Base-by-base conservation (phyloP, 257 asterid species). In the Echium plantagineum region DNA sequence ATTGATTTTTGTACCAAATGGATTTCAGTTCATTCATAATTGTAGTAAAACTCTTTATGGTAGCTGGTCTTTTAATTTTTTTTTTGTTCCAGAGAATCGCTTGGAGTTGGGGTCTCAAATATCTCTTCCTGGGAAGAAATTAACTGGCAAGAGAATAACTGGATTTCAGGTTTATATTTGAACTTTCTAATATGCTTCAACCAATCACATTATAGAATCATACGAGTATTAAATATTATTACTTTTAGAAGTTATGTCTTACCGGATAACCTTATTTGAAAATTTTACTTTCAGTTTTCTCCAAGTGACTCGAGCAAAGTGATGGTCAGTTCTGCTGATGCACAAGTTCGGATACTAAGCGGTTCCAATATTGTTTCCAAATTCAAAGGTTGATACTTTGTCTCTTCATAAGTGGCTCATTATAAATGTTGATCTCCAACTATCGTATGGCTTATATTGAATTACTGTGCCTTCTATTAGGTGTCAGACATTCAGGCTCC, bases 291-390 rank as follows among this genome's bases (percentile, higher is more conserved):
- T 20, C 85, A 87, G 98, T 90, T 81, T 67, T 90, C 87, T 61
- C 96, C 95, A 7, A 77, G 70, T 17, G 96, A 88, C 57, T 56
- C 58, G n/a, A 85, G 78, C 74, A 90, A 88, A 78, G 79, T 90
- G 24, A 78, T 90, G 94, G 95, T 87, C 57, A 85, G 94, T 55
- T 83, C 82, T 65, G 95, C 94, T 4, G 95, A 87, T 73, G 82
- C 96, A 0, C 87, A 82, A 77, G 84, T 90, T 57, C 83, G 78
- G 54, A 76, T 88, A 57, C 81, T 90, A 28, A 65, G 78, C 26
- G 95, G 95, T 38, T 58, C 88, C 46, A 75, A 75, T 38, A 31
- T 90, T 57, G 55, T 85, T 69, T 76, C 88, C 75, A 90, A 87
- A 78, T 82, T 87, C 67, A 88, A 83, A 75, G 96, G 96, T 83